Percentiles rank a stretch among this genome's conserved stretches.
phyloP scores from a whole-genome alignment of 169 alveolate species.

The Eimeria necatrix region DNA sequence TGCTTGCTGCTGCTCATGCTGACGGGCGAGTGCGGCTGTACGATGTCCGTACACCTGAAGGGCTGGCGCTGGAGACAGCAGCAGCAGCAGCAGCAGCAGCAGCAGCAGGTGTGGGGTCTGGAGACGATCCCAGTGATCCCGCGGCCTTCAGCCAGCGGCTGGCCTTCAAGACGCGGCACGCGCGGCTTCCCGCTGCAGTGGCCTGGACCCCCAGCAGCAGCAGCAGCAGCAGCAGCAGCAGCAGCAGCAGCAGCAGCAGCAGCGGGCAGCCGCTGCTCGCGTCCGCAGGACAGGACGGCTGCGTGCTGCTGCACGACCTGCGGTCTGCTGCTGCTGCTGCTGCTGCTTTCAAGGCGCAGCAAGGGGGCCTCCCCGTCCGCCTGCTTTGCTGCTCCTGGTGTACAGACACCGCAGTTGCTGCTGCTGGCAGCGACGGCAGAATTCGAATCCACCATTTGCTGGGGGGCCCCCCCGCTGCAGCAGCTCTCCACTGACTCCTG shows the following conservation, averaged over 20 bases:
- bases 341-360: slow-evolving; percentile 10
- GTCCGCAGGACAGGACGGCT: slow-evolving; percentile 74
- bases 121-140: background rate
- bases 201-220: background rate
- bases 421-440: slow-evolving; percentile 42
- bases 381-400: slow-evolving; percentile 34
- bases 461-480: background rate
- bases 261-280: slow-evolving; percentile 12
- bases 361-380: slow-evolving; percentile 21
- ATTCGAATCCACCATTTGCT: slow-evolving; percentile 6
- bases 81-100: background rate
- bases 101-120: background rate
- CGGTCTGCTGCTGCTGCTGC: slow-evolving; percentile 38
- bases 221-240: no score
- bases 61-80: background rate
- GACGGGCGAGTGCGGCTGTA: slow-evolving; percentile 75
- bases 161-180: slow-evolving; percentile 29
- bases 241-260: no score
- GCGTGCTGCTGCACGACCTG: slow-evolving; percentile 44
- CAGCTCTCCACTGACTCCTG: background rate
- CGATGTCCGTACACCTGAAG: slow-evolving; percentile 64
- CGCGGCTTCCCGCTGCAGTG: slow-evolving; percentile 43
- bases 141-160: background rate
- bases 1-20: slow-evolving; percentile 64
- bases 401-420: background rate